Base-by-base conservation (phyloP, 2,329 filamentous ascomycete genomes). In the Nannizzia gypsea region DNA sequence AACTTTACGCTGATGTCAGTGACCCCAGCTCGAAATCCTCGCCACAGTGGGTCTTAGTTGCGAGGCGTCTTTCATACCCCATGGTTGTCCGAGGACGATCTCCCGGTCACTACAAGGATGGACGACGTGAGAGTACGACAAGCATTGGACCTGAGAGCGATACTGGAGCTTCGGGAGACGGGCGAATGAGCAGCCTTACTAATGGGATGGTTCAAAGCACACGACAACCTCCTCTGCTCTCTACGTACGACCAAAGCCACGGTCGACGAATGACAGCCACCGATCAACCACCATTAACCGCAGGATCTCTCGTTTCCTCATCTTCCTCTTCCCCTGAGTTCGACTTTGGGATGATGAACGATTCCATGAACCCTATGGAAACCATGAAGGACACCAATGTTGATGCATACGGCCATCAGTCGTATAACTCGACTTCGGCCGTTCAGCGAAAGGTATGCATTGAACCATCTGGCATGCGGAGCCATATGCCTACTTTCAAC, bases 51-150 rank as follows among this genome's bases (percentile, higher is more conserved):
- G 76, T 90, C 67, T 86, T 87, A 68, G 78, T 93, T 57, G 88
- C 88, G 2, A 82, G 83, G 60, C 81, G 82, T 55, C 84, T 88
- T 67, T 92, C 88, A 4, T 84, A 86, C 61, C 88, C 87, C 69
- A 89, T 93, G 80, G 90, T 95, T 65, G 89, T 93, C n/a, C 86
- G 89, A 22, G 89, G 89, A 4, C 83, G 89, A 26, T 91, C 87
- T 6, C 89, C 89, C 0, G 89, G 88, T 1, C 89, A 90, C 67
- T 90, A 90, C 72, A 85, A 88, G 67, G 83, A 86, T 50, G 84
- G 86, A 64, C 78, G 86, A 63, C 81, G 85, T 59, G 80, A 83
- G 58, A 89, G 85, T 70, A 80, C 84, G 2, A 83, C 85, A 66
- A 89, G 86, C 67, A 86, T 87, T 60, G 86, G 87, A 13, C 84